Base-by-base conservation (phyloP, 1,284 basidiomycete species). In the Cutaneotrichosporon curvatum region DNA sequence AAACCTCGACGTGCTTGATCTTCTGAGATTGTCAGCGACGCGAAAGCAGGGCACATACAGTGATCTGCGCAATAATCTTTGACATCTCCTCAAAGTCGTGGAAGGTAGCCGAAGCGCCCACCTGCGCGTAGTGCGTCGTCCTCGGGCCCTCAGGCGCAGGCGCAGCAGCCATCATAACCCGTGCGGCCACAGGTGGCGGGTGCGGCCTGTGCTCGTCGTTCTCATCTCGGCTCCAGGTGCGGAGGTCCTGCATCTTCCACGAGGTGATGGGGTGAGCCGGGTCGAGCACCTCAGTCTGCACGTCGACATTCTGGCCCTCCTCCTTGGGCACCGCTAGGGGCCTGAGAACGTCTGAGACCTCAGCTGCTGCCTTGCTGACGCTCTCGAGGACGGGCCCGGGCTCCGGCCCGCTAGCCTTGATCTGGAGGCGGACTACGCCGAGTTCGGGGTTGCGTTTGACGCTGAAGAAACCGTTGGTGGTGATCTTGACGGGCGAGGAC, bases 261-360 rank as follows among this genome's bases (percentile, higher is more conserved):
- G 33, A 47, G n/a, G 48, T 45, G 21, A 54, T 40, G 16, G 52
- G 52, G n/a, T n/a, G n/a, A n/a, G n/a, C 40, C 21, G 45, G 33
- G 22, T 42, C 40, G n/a, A 36, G 32, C 4, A 14, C 21, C 33
- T 43, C 25, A 25, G 43, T 45, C 18, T 41, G 36, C 3, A 47
- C 30, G 25, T 49, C 45, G 5, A 25, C 43, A 19, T 44, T 40
- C 36, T 52, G 43, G 32, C 31, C 38, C 11, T 42, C 43, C n/a
- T 19, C 22, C 20, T 46, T 38, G 37, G 40, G 41, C 3, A 45
- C 23, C 2, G 45, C 45, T 2, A 51, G 41, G 16, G 37, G 12
- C 2, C 39, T 34, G 19, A 47, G 28, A 4, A 8, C 12, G 4
- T 14, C 15, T 1, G 41, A 23, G 9, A 43, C 7, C 10, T 43